phyloP scores from a whole-genome alignment of 345 rosid species.

The Carallia brachiata region DNA sequence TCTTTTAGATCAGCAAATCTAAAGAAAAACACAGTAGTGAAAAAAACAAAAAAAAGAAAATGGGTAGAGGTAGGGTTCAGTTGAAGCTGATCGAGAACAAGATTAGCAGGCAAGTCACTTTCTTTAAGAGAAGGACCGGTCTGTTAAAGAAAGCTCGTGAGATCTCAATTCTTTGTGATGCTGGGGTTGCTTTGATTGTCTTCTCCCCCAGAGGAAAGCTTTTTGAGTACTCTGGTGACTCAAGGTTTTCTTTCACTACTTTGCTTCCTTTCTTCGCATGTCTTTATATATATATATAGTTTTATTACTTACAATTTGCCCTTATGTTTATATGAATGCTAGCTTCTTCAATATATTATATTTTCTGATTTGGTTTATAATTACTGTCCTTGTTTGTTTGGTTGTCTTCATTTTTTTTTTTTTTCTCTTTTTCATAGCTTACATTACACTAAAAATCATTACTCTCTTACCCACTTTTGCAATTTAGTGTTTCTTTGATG shows the following conservation, averaged over 20 bases:
- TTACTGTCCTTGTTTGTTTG: too few species aligned
- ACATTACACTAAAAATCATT: not conserved
- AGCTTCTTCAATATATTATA: too few species aligned
- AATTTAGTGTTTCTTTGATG: too few species aligned
- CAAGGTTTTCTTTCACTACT: conserved; percentile 41
- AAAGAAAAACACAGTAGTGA: not conserved
- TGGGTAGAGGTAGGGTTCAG: conserved; percentile 95
- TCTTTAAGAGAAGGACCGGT: conserved; percentile 79
- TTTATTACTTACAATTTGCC: not conserved
- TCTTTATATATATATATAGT: not conserved
- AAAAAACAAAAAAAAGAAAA: conserved; percentile 10
- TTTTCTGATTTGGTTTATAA: too few species aligned
- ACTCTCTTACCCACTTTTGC: not conserved
- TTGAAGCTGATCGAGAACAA: conserved; percentile 90
- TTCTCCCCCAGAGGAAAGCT: conserved; percentile 85
- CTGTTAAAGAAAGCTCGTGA: conserved; percentile 81
- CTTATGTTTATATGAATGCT: too few species aligned
- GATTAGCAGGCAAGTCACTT: conserved; percentile 83
- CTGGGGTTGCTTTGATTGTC: conserved; percentile 71
- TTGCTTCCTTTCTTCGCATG: conserved; percentile 5
- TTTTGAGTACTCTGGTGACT: conserved; percentile 69
- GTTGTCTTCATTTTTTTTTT: too few species aligned
- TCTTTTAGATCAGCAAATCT: not conserved
- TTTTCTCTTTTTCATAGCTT: too few species aligned
- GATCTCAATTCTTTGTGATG: conserved; percentile 86